A percentile compares a stretch with the other conserved stretches of the same genome.
Conservation (phyloP, 2,329 filamentous ascomycete species). For the Fusarium fujikuroi region DNA sequence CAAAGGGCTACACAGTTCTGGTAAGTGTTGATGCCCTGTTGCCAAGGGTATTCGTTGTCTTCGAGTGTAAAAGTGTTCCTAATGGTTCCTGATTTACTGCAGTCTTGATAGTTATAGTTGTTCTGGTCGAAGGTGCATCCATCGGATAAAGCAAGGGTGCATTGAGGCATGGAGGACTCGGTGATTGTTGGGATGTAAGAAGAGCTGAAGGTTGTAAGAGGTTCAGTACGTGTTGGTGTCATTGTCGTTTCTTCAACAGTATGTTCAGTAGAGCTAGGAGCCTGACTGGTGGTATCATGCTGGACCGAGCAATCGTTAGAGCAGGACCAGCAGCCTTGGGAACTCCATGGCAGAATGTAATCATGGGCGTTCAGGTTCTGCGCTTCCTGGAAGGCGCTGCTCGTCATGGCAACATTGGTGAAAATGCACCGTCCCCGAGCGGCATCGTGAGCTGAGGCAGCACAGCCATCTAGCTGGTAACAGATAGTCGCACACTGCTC, state of each 20-base stretch:
- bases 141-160: constrained; percentile 17
- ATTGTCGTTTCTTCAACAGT: background rate
- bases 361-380: background rate
- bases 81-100: background rate
- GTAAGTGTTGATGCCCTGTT: background rate
- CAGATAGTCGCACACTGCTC: constrained; percentile 6
- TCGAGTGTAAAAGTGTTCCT: background rate
- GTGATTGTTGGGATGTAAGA: constrained; percentile 9
- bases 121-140: background rate
- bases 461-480: background rate
- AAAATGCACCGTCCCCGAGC: background rate
- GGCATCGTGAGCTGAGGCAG: background rate
- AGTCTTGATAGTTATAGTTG: background rate
- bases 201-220: background rate
- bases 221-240: background rate
- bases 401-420: background rate
- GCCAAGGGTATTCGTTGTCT: constrained; percentile 16
- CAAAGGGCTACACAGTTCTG: constrained; percentile 6
- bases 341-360: constrained; percentile 13
- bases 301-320: background rate
- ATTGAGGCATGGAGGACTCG: constrained; percentile 4
- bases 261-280: background rate
- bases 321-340: background rate
- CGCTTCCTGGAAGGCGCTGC: background rate
- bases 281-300: background rate